Evolutionary conservation across 2,329 filamentous ascomycete genomes (phyloP), one percentile per base, ranked within the genome.

Genomic region (Aschersonia sp.): DNA sequence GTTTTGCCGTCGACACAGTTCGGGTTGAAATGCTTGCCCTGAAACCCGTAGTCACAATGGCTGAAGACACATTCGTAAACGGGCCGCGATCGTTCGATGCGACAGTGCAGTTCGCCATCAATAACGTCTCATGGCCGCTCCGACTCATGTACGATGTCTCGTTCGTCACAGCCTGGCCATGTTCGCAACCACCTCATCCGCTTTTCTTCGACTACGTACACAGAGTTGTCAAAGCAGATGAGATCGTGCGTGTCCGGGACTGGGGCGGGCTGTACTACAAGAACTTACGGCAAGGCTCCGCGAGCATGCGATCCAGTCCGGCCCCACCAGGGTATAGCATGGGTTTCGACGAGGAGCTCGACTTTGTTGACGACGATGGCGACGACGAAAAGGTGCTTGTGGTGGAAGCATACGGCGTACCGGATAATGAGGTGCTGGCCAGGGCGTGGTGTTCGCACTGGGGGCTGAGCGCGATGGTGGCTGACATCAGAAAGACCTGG

Each of bases 401-500:
- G 5, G 72, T 87, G 11, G 81, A 87, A 63, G 81, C 83, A 0
- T 80, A 85, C 59, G 84, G 84, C 1, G 81, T 83, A 29, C 69
- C 70, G 45, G 84, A 87, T 61, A 87, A 87, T 54, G 84, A 87
- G 62, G 83, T 87, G 4, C 72, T 88, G 55, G 83, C 81, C 1
- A 69, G 84, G 52, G 83, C 84, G 6, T 88, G 84, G 84, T 87
- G 83, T 60, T 76, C 81, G 48, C 81, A 86, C 56, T 85, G 82
- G 76, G 84, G 84, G 2, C 63, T 86, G 55, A 80, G 75, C 57
- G 83, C 84, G 1, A 66, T 88, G 14, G 75, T 87, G 49, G 82
- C 82, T 7, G 81, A 87, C 60, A 61, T 85, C 46, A 68, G 73
- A 50, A 77, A 73, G 65, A 87, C 83, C 12, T 87, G 77, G 76